phyloP scores from a whole-genome alignment of 768 basidiomycete species.

The Infundibulicybe gibba region DNA sequence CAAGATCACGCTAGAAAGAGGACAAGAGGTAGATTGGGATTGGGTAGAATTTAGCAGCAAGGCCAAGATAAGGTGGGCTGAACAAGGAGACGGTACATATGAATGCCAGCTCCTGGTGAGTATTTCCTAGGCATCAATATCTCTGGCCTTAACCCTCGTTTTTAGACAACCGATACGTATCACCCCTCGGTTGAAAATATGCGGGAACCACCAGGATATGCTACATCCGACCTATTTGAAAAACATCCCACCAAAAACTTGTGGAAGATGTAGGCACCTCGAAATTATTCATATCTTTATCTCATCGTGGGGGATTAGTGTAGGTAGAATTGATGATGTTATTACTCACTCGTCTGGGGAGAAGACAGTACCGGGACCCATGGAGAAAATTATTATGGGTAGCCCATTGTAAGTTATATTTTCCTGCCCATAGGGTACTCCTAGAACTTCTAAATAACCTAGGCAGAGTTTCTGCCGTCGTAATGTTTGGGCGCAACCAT shows the following conservation, averaged over 20 bases:
- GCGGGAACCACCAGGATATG: not conserved
- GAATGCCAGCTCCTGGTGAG: constrained; percentile 35
- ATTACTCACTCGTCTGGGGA: constrained; percentile 6
- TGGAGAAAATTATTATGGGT: constrained; percentile 2
- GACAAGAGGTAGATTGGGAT: constrained; percentile 20
- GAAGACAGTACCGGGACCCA: constrained; percentile 4
- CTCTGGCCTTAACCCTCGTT: no score
- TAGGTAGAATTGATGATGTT: constrained; percentile 5
- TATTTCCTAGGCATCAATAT: not conserved
- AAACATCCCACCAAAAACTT: not conserved
- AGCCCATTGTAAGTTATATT: not conserved
- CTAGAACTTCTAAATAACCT: no score
- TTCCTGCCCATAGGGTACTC: not conserved
- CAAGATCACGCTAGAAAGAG: constrained; percentile 7
- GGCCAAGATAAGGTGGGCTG: constrained; percentile 26
- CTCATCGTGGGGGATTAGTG: not conserved
- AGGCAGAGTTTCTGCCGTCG: no score
- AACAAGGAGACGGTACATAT: constrained; percentile 31
- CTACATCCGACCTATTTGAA: not conserved
- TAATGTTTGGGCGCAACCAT: constrained; percentile 32
- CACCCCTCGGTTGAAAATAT: constrained; percentile 28
- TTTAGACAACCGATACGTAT: constrained; percentile 26
- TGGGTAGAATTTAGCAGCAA: constrained; percentile 26
- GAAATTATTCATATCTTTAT: not conserved
- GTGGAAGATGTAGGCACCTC: not conserved